Conservation (phyloP, 768 basidiomycete species). For the Tulasnella sp. region DNA sequence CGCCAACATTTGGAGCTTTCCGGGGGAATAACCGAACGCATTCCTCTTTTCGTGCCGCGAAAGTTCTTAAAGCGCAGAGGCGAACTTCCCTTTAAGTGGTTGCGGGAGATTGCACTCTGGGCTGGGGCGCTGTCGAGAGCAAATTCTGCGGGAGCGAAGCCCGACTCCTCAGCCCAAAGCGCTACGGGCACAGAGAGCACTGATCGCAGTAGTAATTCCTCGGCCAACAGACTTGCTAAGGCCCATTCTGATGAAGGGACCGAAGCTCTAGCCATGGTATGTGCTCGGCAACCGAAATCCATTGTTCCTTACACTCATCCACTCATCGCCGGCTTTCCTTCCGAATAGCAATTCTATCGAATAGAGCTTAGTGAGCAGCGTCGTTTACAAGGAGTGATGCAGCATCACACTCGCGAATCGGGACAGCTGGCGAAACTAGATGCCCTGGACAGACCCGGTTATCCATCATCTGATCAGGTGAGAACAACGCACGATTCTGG, state of each 20-base stretch:
- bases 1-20: constrained; percentile 82
- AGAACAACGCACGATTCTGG: neutral
- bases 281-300: neutral
- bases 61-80: constrained; percentile 49
- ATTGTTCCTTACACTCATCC: neutral
- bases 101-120: constrained; percentile 60
- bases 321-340: neutral
- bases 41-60: constrained; percentile 59
- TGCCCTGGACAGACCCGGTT: neutral
- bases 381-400: constrained; percentile 84
- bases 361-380: constrained; percentile 90
- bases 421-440: neutral
- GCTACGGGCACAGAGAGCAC: neutral
- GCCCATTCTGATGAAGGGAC: constrained; percentile 60
- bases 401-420: constrained; percentile 66
- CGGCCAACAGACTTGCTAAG: neutral
- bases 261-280: constrained; percentile 66
- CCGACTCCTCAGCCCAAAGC: neutral
- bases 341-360: constrained; percentile 68
- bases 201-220: neutral
- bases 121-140: constrained; percentile 2
- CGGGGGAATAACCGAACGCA: constrained; percentile 64
- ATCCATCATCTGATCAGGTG: neutral
- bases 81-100: constrained; percentile 77
- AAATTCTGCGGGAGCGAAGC: neutral